Evolutionary conservation across 1,284 basidiomycete species (phyloP).

Genomic region (Pseudozyma tsukubaensis): DNA sequence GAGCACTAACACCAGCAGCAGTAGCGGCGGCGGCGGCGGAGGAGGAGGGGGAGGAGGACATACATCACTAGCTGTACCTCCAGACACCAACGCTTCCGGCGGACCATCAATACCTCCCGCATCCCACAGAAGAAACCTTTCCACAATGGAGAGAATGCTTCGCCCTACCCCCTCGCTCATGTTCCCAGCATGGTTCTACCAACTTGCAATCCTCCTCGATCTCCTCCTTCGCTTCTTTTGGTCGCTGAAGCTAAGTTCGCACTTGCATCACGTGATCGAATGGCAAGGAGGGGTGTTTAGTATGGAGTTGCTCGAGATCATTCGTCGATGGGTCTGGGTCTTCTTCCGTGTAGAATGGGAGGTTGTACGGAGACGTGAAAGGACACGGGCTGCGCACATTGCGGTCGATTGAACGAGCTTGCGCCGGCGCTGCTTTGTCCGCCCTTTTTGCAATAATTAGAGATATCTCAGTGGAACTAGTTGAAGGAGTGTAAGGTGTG

Average conservation of each 20-base stretch:
- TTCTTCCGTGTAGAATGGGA: conserved; percentile 85
- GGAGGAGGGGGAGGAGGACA: background rate
- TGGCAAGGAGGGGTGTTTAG: conserved; percentile 87
- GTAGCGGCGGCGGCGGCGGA: background rate
- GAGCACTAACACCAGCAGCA: no score
- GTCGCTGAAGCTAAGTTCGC: conserved; percentile 89
- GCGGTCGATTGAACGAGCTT: conserved; percentile 23
- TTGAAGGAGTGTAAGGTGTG: background rate
- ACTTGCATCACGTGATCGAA: conserved; percentile 84
- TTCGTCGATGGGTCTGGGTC: conserved; percentile 95
- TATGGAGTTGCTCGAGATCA: conserved; percentile 88
- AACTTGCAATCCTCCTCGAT: conserved; percentile 84
- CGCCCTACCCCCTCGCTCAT: conserved; percentile 24
- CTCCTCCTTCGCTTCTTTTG: conserved; percentile 92
- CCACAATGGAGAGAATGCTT: conserved; percentile 31
- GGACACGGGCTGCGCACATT: conserved; percentile 3
- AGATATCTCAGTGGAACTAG: background rate
- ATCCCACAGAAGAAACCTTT: conserved; percentile 15
- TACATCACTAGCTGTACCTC: conserved; percentile 8
- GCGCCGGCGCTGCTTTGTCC: no score
- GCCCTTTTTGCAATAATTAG: background rate
- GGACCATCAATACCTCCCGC: conserved; percentile 1
- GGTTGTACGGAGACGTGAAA: conserved; percentile 32
- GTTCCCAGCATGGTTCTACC: conserved; percentile 76
- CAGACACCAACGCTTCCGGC: conserved; percentile 9